Evolutionary conservation across 2,329 filamentous ascomycete species (phyloP), one percentile per base, ranked within the genome.

Genomic region (Myrmaecium sp.): DNA sequence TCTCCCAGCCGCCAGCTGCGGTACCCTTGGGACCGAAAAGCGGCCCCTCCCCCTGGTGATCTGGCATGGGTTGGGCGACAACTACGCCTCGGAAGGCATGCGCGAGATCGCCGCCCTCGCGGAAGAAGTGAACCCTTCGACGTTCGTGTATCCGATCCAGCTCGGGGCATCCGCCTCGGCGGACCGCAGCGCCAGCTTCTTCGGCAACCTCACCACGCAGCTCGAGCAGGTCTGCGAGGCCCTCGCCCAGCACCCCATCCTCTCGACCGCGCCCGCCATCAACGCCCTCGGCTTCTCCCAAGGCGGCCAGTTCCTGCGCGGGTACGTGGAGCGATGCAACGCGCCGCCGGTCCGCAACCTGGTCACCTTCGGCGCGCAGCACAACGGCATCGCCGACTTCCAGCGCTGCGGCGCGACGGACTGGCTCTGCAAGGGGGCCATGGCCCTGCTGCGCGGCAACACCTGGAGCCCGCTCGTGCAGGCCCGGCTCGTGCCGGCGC

Each of bases 211-310:
- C 4, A 84, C 77, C 3, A 60, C 65, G 26, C 86, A 95, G 54
- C 51, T 95, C 31, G 64, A 64, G 20, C 49, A 64, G 34, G 81
- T 92, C 26, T 95, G 89, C 65, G 60, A 57, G n/a, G 71, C 75
- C 40, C 66, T 95, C 21, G 66, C 76, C 31, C 47, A 64, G 0
- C 69, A 94, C 46, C 75, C 76, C 1, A 79, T 92, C 49, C 68
- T 94, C 10, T 75, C 75, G 30, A 79, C 75, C 5, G 79, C 80
- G 0, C 78, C 79, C 0, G 81, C 76, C 35, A 64, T 94, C 46
- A 89, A 95, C 53, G 86, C 84, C 17, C 58, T 98, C 18, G 89
- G 89, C 15, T 94, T 98, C 60, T 89, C 79, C 9, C 89, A 98
- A 53, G 89, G 89, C 35, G 89, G 89, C 2, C 81, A 93, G 50